phyloP scores from a whole-genome alignment of 345 rosid species.

The Arabis alpina region DNA sequence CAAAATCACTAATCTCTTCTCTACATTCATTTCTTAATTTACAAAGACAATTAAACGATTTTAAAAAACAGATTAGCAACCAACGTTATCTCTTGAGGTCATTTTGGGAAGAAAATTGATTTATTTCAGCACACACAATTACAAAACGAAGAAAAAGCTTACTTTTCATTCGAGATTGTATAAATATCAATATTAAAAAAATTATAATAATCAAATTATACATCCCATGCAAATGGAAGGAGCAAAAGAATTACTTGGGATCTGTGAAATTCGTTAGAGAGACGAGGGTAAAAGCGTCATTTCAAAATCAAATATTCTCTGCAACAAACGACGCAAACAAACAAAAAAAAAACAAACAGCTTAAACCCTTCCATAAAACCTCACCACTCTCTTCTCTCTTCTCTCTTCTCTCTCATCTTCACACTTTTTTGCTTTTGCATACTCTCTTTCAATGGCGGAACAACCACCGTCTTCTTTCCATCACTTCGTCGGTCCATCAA shows the following conservation, averaged over 20 bases:
- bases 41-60: neutral
- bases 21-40: neutral
- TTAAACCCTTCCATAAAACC: constrained; percentile 42
- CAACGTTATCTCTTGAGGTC: neutral
- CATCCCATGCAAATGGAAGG: constrained; percentile 30
- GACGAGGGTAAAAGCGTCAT: constrained; percentile 14
- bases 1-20: neutral
- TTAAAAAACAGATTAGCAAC: constrained; percentile 5
- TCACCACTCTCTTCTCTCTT: neutral
- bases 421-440: neutral
- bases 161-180: neutral
- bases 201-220: neutral
- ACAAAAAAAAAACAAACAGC: constrained; percentile 36
- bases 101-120: neutral
- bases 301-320: constrained; percentile 25
- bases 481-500: constrained; percentile 28
- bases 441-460: constrained; percentile 37
- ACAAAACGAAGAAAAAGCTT: neutral
- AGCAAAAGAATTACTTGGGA: constrained; percentile 41
- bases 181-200: neutral
- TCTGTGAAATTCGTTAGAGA: constrained; percentile 39
- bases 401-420: neutral
- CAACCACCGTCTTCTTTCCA: constrained; percentile 36
- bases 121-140: too few species aligned
- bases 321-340: constrained; percentile 48